These are phyloP conservation scores for Aspergillus sp. DNA, from an alignment of 2,329 filamentous ascomycete genomes.

Conservation along the genomic window DNA sequence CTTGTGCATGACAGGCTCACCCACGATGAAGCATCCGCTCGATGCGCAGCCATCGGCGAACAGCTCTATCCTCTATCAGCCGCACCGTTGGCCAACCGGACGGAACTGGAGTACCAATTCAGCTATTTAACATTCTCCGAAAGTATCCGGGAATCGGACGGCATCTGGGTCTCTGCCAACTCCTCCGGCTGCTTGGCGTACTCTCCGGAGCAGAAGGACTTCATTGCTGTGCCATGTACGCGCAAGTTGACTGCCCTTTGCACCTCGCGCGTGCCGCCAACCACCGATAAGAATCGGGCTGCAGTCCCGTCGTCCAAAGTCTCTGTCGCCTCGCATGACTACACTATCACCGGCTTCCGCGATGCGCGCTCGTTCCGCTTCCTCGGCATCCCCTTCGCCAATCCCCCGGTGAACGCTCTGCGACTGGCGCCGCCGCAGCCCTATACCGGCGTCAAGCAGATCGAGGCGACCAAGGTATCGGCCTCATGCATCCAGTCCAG, in stretches of 20 bases:
- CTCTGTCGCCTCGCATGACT: conserved; percentile 13
- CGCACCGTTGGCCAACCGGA: conserved; percentile 10
- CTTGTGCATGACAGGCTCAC: conserved; percentile 16
- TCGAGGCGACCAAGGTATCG: conserved; percentile 29
- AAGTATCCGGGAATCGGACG: conserved; percentile 10
- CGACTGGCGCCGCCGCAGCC: conserved; percentile 42
- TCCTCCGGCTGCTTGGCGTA: conserved; percentile 17
- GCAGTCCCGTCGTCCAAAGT: conserved; percentile 20
- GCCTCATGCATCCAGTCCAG: conserved; percentile 23
- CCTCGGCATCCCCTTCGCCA: conserved; percentile 49
- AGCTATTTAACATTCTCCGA: conserved; percentile 22
- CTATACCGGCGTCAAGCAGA: conserved; percentile 23
- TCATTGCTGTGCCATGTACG: conserved; percentile 12
- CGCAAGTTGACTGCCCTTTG: conserved; percentile 20
- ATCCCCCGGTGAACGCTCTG: conserved; percentile 44
- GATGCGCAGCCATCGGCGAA: conserved; percentile 25
- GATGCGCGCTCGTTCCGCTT: conserved; percentile 38
- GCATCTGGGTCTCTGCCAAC: conserved; percentile 16
- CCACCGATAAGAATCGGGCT: conserved; percentile 16
- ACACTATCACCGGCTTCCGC: conserved; percentile 26
- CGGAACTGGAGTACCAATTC: conserved; percentile 24
- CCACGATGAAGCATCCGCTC: conserved; percentile 11
- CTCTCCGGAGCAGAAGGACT: conserved; percentile 13
- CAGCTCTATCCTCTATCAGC: conserved; percentile 16
- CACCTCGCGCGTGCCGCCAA: conserved; percentile 21